Base-by-base conservation (phyloP, 208 protist genomes). In the Leishmania amazonensis region DNA sequence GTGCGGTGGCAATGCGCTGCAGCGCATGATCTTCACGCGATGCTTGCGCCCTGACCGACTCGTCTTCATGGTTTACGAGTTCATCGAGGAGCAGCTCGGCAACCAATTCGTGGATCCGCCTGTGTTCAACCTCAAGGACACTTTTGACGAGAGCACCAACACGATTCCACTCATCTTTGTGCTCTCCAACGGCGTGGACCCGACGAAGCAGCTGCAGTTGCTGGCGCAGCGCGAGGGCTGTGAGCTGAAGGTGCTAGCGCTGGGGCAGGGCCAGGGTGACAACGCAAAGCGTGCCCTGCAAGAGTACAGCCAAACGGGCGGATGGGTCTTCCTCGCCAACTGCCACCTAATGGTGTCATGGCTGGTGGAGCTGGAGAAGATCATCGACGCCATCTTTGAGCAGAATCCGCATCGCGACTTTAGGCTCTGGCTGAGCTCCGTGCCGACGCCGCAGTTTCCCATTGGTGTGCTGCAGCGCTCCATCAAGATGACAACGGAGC, bases 401-500 rank as follows among this genome's bases (percentile, higher is more conserved):
- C 92, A 96, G 74, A 91, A 96, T 75, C 97, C 97, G 38, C 97
- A 99, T 86, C 79, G 90, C n/a, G 93, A 99, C 71, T 99, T 99
- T 92, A 90, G 99, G 35, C 93, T 99, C 40, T 99, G 99, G 99
- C 95, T 99, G n/a, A 99, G 98, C 75, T 99, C 97, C 28, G 96
- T 98, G 53, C 99, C 99, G 19, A 98, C 98, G 58, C 97, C 97
- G 42, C 89, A 98, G 85, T 99, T 99, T 86, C 98, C 97, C 19
- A 99, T 99, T 74, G 96, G 96, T n/a, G 95, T 99, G 68, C 81
- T 99, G 81, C 98, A 99, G 88, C 83, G 86, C 35, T 89, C 95
- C 28, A 96, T 99, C 83, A 99, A 99, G 91, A 99, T 99, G 89
- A 99, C 99, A 38, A 99, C 98, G 64, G 99, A 99, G 89, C 98